Evolutionary conservation across 768 basidiomycete species (phyloP), one percentile per base, ranked within the genome.

Genomic region (Dioszegia crocea): DNA sequence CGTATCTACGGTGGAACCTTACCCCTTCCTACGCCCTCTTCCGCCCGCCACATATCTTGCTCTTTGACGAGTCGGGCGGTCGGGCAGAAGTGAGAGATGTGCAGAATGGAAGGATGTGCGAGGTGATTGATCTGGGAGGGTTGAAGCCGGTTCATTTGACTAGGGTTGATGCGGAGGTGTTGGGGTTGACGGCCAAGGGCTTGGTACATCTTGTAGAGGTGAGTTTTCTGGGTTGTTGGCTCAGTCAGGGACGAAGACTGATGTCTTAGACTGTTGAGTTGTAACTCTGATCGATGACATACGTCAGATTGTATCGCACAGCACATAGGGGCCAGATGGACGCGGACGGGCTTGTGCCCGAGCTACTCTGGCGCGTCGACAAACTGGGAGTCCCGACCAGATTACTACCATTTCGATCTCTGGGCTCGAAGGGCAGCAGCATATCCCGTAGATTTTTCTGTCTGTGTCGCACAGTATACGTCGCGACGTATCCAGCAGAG

Each of bases 171-270:
- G 68, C 64, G 44, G 67, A 59, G 14, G 30, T 69, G 29, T 36
- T 73, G 30, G 66, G 47, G 3, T 40, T 65, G 23, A 41, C 60
- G 8, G 26, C 44, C 5, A 61, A 56, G 44, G 70, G 70, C 9
- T 30, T 72, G 53, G 31, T 69, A 27, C 60, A 68, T 52, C 53
- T 72, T 29, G 65, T 72, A 8, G 70, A 72, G 62, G 70, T 72
- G 63, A 55, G 70, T 63, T 16, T 4, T 36, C 5, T 26, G 21
- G 27, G 4, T 48, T 6, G 14, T 9, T 5, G 17, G 8, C 2
- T n/a, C 19, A 23, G 11, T 17, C 17, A 24, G 14, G 1, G 30
- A 39, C 4, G 27, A 16, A 11, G 14, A 38, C 51, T 53, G 38
- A 53, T 29, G 6, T 19, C 3, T 10, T 19, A 53, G 51, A 53